A percentile compares a stretch with the other conserved stretches of the same genome.
Conservation (phyloP, 176 grass and related monocot genomes). For the Oryza australiensis region DNA sequence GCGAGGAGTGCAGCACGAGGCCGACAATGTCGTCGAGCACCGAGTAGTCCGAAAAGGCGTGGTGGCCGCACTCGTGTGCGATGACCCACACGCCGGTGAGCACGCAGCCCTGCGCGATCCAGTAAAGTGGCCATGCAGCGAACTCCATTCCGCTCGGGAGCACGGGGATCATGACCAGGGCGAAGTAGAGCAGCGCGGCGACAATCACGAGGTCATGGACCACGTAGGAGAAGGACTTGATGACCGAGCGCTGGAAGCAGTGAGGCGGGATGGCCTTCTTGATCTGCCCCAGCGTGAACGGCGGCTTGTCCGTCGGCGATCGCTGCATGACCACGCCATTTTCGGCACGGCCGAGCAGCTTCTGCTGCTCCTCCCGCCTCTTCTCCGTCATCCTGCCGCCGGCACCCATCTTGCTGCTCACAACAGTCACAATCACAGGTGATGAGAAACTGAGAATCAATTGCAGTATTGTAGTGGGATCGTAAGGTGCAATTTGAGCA, state of each 20-base stretch:
- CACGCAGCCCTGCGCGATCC: slow-evolving; percentile 73
- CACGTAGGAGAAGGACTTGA: slow-evolving; percentile 91
- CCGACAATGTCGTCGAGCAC: slow-evolving; percentile 82
- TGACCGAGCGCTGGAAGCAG: slow-evolving; percentile 80
- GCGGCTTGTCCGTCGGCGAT: slow-evolving; percentile 66
- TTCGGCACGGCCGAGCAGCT: background rate
- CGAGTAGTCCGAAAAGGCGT: slow-evolving; percentile 78
- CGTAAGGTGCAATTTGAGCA: background rate
- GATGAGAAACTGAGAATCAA: too few species aligned
- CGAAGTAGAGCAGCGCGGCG: slow-evolving; percentile 55
- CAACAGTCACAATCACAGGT: too few species aligned
- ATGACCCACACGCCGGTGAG: slow-evolving; percentile 90
- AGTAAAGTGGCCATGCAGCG: slow-evolving; percentile 72
- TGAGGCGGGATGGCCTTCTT: slow-evolving; percentile 92
- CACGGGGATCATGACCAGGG: slow-evolving; percentile 57
- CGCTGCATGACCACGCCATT: slow-evolving; percentile 37
- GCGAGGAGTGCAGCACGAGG: slow-evolving; percentile 82
- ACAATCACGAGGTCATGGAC: slow-evolving; percentile 63
- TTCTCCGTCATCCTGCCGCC: too few species aligned
- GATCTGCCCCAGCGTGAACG: slow-evolving; percentile 85
- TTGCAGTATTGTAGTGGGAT: background rate
- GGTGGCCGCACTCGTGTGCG: too few species aligned
- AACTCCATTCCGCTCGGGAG: slow-evolving; percentile 41
- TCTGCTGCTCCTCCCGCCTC: too few species aligned
- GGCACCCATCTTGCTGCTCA: too few species aligned